Evolutionary conservation across 2,329 filamentous ascomycete genomes (phyloP), one percentile per base, ranked within the genome.

Genomic region (Aspergillus brunneoviolaceus): DNA sequence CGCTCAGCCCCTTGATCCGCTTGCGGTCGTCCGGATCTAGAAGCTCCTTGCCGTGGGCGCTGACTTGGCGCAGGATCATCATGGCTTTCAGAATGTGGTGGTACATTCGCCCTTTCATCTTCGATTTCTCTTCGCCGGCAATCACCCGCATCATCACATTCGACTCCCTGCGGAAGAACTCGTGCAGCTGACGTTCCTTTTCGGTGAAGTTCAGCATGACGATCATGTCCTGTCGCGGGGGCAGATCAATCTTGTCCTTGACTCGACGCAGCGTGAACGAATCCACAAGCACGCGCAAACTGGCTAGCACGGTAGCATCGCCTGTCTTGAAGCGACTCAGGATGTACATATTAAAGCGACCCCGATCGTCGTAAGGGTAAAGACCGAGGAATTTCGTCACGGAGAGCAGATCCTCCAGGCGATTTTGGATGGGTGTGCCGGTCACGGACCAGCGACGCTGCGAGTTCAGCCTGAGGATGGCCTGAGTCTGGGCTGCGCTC

Each of bases 401-500:
- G 1, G 94, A 90, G 14, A 91, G 90, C 23, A 98, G 82, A 73
- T 99, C 95, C 65, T 96, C 92, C 2, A 98, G 82, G 4, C 91
- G 88, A 71, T 99, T 99, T 76, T 98, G 94, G 9, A 98, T 91
- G 0, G 93, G 95, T 0, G 95, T 98, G 57, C 94, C 95, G 0
- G 95, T 98, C n/a, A 98, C 91, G 2, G 93, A 94, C 95, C 95
- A 99, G 35, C 93, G 88, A 33, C 93, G 87, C 70, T 90, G 85
- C 2, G 92, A 91, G 61, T 90, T 84, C 2, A 98, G 81, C 21
- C 86, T 85, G 65, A 92, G 93, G 21, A 95, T 91, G 3, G 91
- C 91, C 72, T 93, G 92, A 57, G 92, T 96, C 66, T 94, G 89
- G 47, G 90, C 81, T 0, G 92, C 94, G 3, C 82, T 85, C 63